Conservation (phyloP, 2,329 filamentous ascomycete genomes). For the Setomelanomma holmii region DNA sequence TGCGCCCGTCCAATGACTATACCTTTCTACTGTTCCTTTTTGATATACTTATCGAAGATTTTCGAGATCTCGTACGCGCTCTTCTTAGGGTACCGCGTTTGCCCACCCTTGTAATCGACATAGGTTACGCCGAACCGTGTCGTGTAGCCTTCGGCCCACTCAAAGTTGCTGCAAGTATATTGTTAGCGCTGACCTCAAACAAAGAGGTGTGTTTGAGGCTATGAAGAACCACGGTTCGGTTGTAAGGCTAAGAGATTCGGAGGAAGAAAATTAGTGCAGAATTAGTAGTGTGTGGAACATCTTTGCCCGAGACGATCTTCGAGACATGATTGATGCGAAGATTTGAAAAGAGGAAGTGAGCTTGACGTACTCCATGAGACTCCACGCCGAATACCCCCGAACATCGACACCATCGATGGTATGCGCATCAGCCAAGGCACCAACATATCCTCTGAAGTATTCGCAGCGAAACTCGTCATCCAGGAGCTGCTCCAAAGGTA, state of each 20-base stretch:
- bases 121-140: slow-evolving; percentile 85
- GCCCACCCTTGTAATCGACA: slow-evolving; percentile 80
- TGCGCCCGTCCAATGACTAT: slow-evolving; percentile 9
- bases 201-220: slow-evolving; percentile 15
- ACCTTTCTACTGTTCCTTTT: slow-evolving; percentile 57
- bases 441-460: slow-evolving; percentile 81
- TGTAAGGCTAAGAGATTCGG: not conserved
- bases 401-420: slow-evolving; percentile 78
- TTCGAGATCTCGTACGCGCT: slow-evolving; percentile 75
- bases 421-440: slow-evolving; percentile 76
- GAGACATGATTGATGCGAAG: slow-evolving; percentile 1
- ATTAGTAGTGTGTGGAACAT: not conserved
- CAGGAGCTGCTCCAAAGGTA: slow-evolving; percentile 73
- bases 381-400: slow-evolving; percentile 84
- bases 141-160: slow-evolving; percentile 91
- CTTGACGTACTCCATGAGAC: slow-evolving; percentile 74
- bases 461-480: slow-evolving; percentile 81
- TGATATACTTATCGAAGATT: slow-evolving; percentile 74
- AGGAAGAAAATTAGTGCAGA: not conserved
- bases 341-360: slow-evolving; percentile 16
- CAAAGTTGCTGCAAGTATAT: slow-evolving; percentile 70
- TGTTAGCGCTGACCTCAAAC: slow-evolving; percentile 23
- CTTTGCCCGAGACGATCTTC: not conserved
- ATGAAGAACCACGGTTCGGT: slow-evolving; percentile 9
- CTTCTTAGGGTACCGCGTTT: slow-evolving; percentile 84